Evolutionary conservation across 345 rosid species (phyloP), one percentile per base, ranked within the genome.

Genomic region (Trapa bicornis): DNA sequence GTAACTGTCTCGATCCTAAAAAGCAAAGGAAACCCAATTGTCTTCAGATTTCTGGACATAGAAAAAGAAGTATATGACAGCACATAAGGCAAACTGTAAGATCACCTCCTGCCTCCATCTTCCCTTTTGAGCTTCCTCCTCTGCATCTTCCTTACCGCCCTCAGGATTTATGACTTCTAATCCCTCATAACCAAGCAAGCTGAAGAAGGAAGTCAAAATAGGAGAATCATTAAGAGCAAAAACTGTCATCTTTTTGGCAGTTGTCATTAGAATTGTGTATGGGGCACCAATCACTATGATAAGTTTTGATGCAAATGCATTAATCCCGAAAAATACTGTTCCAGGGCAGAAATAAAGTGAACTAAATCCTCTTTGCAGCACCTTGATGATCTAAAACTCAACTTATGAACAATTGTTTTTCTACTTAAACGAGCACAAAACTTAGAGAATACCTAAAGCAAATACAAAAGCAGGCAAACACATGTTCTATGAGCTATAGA

Each of bases 101-200:
- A 61, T 22, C 69, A 87, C 96, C 89, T 92, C 93, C 67, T 87
- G 88, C 69, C 69, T 86, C 98, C 98, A 89, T 81, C 98, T 83
- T 78, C 98, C 96, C 78, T 76, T 85, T 66, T 76, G 87, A 73
- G 98, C 98, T 83, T 92, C 96, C 75, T 92, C 98, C 79, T 79
- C 96, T 0, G 91, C 92, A 63, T 92, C 96, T 78, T 92, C 98
- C 57, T 84, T 87, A 65, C 92, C 95, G 78, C 96, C 98, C 54
- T 92, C 98, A 10, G 98, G 98, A 78, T 92, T 89, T 48, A 92
- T 80, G 45, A 92, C 96, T 80, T 92, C 98, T 68, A 92, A 72
- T 12, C 88, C 96, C 84, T 89, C 98, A 71, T 92, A 80, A 65
- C 84, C 82, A 60, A 80, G 73, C 56, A 85, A 47, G 43, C 92